Base-by-base conservation (phyloP, 2,329 filamentous ascomycete genomes). In the Neopestalotiopsis sp. region DNA sequence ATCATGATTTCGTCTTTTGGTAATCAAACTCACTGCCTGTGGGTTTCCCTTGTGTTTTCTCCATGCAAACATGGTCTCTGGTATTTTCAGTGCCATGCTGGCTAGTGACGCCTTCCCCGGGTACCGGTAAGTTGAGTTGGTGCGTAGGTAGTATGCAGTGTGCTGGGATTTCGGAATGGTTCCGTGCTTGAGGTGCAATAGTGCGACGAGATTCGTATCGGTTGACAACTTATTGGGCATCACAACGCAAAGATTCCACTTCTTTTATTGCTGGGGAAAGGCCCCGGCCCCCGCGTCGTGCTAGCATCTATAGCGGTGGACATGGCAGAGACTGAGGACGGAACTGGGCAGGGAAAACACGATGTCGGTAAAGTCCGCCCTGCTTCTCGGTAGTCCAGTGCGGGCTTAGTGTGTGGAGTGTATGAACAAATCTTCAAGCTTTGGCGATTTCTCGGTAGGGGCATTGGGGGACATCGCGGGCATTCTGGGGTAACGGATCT, bases 21-120 rank as follows among this genome's bases (percentile, higher is more conserved):
- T 34, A 32, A 62, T 24, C 20, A 6, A 14, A 67, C 69, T 17
- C 69, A 76, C 73, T 17, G 77, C 76, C 17, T 73, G 70, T 1
- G 73, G 73, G 38, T 73, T 76, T 58, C 78, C 79, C 66, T 70
- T 74, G 62, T 80, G 76, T 68, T 80, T 80, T 52, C 77, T 74
- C 79, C 79, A 81, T 0, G 78, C 79, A 61, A 72, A 71, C 79
- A 81, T 81, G 2, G 76, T 77, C 63, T 68, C 60, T 7, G 75
- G 74, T 10, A 76, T 65, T 14, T 58, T 3, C 10, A 40, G 34
- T 1, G 58, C 20, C 71, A 74, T 73, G 56, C 12, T 40, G 57
- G 45, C 32, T 59, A 34, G 24, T 59, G 57, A 30, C 3, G 4
- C 12, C 57, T 34, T 30, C 24, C 57, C 57, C 57, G 24, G 57